phyloP scores from a whole-genome alignment of 1,139 yeast genomes.

The Blastobotrys serpentis region DNA sequence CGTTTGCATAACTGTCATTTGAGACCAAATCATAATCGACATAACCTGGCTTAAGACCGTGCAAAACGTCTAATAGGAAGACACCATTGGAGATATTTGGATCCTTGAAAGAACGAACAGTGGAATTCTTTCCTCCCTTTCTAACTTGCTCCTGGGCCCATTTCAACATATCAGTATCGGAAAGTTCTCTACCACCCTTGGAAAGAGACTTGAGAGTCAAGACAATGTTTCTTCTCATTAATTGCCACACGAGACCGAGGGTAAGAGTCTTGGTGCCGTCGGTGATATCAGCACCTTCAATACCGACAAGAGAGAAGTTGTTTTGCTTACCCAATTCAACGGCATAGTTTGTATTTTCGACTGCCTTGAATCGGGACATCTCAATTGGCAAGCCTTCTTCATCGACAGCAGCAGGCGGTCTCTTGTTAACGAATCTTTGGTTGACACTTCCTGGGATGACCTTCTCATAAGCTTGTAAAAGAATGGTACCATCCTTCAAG shows the following conservation, averaged over 20 bases:
- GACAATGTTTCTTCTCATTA: slow-evolving; percentile 93
- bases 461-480: slow-evolving; percentile 91
- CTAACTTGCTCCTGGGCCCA: slow-evolving; percentile 90
- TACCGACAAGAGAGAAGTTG: slow-evolving; percentile 91
- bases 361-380: slow-evolving; percentile 85
- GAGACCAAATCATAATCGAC: slow-evolving; percentile 92
- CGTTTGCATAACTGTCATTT: slow-evolving; percentile 89
- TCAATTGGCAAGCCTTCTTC: slow-evolving; percentile 53
- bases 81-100: slow-evolving; percentile 70
- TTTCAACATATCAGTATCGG: slow-evolving; percentile 80
- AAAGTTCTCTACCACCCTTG: slow-evolving; percentile 66
- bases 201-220: slow-evolving; percentile 75
- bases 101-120: slow-evolving; percentile 84
- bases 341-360: slow-evolving; percentile 94
- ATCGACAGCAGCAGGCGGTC: slow-evolving; percentile 46
- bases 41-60: slow-evolving; percentile 95
- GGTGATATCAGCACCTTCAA: slow-evolving; percentile 95
- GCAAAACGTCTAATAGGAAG: slow-evolving; percentile 82
- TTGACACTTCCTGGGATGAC: slow-evolving; percentile 93
- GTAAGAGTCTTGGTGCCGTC: slow-evolving; percentile 91
- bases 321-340: slow-evolving; percentile 94
- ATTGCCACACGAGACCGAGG: slow-evolving; percentile 97
- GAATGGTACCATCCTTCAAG: slow-evolving; percentile 84
- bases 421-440: slow-evolving; percentile 76
- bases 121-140: slow-evolving; percentile 73